These are phyloP conservation scores for Sporothrix brunneoviolacea DNA, from an alignment of 2,329 filamentous ascomycete species.

Conservation along the genomic window DNA sequence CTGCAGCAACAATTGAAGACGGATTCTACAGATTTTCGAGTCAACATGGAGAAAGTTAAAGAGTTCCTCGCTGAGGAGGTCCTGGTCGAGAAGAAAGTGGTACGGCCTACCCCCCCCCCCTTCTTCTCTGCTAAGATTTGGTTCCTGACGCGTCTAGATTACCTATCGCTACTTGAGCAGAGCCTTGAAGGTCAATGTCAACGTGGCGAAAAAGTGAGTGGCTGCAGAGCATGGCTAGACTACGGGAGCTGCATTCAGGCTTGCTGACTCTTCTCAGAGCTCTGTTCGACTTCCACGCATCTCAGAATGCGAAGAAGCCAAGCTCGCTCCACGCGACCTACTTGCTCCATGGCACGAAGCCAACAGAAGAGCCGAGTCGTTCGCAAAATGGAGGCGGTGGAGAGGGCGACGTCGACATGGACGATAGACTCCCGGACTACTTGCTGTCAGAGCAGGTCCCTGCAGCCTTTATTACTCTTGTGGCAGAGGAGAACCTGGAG, in stretches of 20 bases:
- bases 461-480: conserved; percentile 57
- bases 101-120: conserved; percentile 32
- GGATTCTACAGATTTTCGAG: too few species aligned
- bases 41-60: conserved; percentile 54
- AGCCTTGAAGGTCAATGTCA: conserved; percentile 75
- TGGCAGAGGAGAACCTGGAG: conserved; percentile 65
- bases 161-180: conserved; percentile 83
- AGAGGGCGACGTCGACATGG: conserved; percentile 57
- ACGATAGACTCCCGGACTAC: conserved; percentile 55
- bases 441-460: conserved; percentile 43
- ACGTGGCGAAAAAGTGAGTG: conserved; percentile 77
- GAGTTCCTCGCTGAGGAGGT: conserved; percentile 70
- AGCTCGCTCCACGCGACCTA: conserved; percentile 88
- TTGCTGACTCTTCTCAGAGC: conserved; percentile 47
- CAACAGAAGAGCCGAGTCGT: conserved; percentile 25
- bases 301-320: conserved; percentile 67
- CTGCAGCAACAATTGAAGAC: too few species aligned
- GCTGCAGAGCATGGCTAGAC: background rate
- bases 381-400: background rate
- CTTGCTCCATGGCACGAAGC: conserved; percentile 66
- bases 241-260: background rate
- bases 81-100: conserved; percentile 66
- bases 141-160: conserved; percentile 51
- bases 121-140: too few species aligned
- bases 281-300: conserved; percentile 76